Conservation (phyloP, 768 basidiomycete species). For the Termitomyces sp. region DNA sequence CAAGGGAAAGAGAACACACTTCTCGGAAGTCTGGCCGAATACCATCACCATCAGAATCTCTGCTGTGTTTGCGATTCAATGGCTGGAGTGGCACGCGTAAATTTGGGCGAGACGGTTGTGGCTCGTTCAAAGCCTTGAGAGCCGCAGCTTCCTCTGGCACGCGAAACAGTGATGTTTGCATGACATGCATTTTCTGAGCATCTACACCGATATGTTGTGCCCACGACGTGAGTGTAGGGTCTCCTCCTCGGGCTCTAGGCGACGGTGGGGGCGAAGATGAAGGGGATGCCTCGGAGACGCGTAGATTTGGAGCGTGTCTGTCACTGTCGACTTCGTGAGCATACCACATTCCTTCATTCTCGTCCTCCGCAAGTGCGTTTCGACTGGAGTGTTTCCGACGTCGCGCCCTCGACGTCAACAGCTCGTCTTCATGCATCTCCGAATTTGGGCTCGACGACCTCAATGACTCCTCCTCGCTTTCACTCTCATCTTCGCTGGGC, state of each 20-base stretch:
- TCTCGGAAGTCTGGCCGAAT: constrained; percentile 56
- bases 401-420: constrained; percentile 21
- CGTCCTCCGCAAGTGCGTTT: constrained; percentile 49
- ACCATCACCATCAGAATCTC: constrained; percentile 73
- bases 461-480: constrained; percentile 29
- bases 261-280: constrained; percentile 28
- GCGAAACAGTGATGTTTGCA: constrained; percentile 86
- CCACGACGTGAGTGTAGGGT: constrained; percentile 61
- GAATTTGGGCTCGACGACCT: constrained; percentile 27
- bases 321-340: constrained; percentile 12
- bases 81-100: constrained; percentile 30
- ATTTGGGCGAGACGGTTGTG: constrained; percentile 30
- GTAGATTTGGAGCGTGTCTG: constrained; percentile 12
- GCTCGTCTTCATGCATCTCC: constrained; percentile 48
- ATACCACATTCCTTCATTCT: constrained; percentile 43
- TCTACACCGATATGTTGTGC: constrained; percentile 73
- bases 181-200: constrained; percentile 84
- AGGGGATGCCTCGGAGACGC: constrained; percentile 25
- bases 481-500: constrained; percentile 28
- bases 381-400: constrained; percentile 20
- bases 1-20: constrained; percentile 24
- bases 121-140: constrained; percentile 46
- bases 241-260: constrained; percentile 27
- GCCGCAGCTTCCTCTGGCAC: constrained; percentile 69
- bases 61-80: constrained; percentile 64